Conservation (phyloP, 768 basidiomycete species). For the Auricularia sp. region DNA sequence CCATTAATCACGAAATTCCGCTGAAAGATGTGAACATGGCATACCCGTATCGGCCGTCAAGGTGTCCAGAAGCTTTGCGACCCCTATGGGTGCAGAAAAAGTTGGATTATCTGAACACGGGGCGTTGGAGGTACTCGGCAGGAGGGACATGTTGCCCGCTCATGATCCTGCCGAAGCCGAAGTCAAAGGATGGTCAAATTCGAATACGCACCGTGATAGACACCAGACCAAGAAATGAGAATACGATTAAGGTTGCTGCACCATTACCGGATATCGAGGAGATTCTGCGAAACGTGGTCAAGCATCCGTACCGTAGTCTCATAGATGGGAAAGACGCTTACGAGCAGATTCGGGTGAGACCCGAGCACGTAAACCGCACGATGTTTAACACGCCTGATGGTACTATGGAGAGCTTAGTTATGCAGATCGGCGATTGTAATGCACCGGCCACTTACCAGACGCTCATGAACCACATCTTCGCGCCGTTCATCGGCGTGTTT, state of each 20-base stretch:
- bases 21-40: too few relatives aligned
- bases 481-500: conserved; percentile 19
- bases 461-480: conserved; percentile 33
- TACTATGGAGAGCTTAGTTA: conserved; percentile 32
- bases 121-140: conserved; percentile 21
- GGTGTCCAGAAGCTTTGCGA: too few relatives aligned
- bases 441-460: conserved; percentile 32
- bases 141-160: conserved; percentile 23
- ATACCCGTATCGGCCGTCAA: too few relatives aligned
- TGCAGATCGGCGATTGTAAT: conserved; percentile 27
- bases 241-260: conserved; percentile 20
- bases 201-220: conserved; percentile 18
- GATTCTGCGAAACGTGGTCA: conserved; percentile 16
- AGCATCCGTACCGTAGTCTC: conserved; percentile 13
- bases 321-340: conserved; percentile 25
- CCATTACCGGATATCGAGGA: conserved; percentile 21
- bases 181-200: conserved; percentile 9
- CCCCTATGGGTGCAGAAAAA: not conserved
- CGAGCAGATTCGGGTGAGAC: conserved; percentile 21
- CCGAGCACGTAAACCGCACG: conserved; percentile 12
- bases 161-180: conserved; percentile 24
- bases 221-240: conserved; percentile 21
- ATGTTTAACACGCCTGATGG: conserved; percentile 31
- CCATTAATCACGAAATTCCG: too few relatives aligned
- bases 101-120: conserved; percentile 20